phyloP scores from a whole-genome alignment of 495 filamentous ascomycete species.

The Aspergillus bertholletiae region DNA sequence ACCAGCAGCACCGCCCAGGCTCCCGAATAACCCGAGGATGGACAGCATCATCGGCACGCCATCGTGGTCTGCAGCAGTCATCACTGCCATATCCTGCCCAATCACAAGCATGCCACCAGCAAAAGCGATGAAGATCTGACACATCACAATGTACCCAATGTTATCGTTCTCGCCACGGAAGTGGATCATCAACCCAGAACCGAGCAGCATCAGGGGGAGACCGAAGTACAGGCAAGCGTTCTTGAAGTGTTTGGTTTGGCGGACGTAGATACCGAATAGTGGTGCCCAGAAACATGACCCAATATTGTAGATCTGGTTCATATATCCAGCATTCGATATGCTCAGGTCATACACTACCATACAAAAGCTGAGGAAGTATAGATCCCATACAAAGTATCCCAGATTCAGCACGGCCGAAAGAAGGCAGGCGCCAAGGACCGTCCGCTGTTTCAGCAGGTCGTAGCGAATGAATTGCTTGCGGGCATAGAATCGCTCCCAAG shows the following conservation, averaged over 20 bases:
- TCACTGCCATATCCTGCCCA: conserved; percentile 67
- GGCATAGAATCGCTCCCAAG: conserved; percentile 57
- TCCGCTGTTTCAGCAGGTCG: conserved; percentile 58
- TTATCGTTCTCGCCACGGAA: conserved; percentile 60
- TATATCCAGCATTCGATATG: conserved; percentile 56
- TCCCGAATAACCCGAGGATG: conserved; percentile 60
- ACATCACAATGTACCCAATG: conserved; percentile 71
- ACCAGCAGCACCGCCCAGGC: conserved; percentile 68
- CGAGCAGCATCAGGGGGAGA: conserved; percentile 58
- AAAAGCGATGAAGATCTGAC: conserved; percentile 76
- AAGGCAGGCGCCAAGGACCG: conserved; percentile 59
- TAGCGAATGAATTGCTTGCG: conserved; percentile 58
- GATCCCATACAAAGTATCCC: conserved; percentile 66
- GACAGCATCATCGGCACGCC: conserved; percentile 70
- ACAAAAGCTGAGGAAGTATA: conserved; percentile 63
- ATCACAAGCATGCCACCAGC: conserved; percentile 63
- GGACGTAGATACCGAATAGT: conserved; percentile 53
- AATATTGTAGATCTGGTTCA: not conserved
- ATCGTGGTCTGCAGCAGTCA: conserved; percentile 61
- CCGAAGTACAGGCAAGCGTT: conserved; percentile 56
- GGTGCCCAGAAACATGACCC: conserved; percentile 42
- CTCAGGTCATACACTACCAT: conserved; percentile 66
- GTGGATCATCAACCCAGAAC: conserved; percentile 62
- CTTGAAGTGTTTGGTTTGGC: conserved; percentile 55
- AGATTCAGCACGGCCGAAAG: conserved; percentile 54